Base-by-base conservation (phyloP, 768 basidiomycete species). In the Pleurotus ostreatus region DNA sequence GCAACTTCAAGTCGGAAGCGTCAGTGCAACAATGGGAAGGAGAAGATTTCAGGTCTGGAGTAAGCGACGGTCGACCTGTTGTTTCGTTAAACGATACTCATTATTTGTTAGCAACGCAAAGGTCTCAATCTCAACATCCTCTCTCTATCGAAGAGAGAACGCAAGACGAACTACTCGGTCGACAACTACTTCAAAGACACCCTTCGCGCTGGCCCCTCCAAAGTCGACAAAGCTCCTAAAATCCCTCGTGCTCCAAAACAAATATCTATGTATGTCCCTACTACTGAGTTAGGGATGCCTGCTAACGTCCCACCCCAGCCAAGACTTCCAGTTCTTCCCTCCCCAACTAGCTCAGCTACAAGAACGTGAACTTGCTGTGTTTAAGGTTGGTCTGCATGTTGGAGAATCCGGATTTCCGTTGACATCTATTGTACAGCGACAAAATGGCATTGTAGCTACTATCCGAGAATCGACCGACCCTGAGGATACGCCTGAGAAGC, bases 291-390 rank as follows among this genome's bases (percentile, higher is more conserved):
- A 20, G 49, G 2, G n/a, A 37, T 30, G 46, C 16, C 7, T 34
- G 13, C n/a, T 49, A 8, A 49, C 16, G n/a, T 49, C 34, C 12
- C 16, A 38, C 11, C 55, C 22, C 63, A 94, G 92, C 60, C 89
- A 94, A 71, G 96, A 97, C 69, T 96, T 94, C 79, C 96, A 99
- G 66, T 98, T 99, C 78, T 98, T 92, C 75, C 89, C 94, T 5
- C 82, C 85, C 0, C 78, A 86, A 52, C 71, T 98, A 9, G 79
- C 84, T 3, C 85, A 84, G 62, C 74, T 98, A 23, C 94, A 98
- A 66, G 92, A 96, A 63, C 81, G 86, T 55, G 96, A 98, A 69
- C 74, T 89, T 16, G 87, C 87, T 0, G 90, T 86, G 9, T 86
- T 86, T 68, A 89, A 89, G 75, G 90, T 86, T 56, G 44, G 67